Base-by-base conservation (phyloP, 805 yeast genomes). In the Saccharomycopsis javanensis region DNA sequence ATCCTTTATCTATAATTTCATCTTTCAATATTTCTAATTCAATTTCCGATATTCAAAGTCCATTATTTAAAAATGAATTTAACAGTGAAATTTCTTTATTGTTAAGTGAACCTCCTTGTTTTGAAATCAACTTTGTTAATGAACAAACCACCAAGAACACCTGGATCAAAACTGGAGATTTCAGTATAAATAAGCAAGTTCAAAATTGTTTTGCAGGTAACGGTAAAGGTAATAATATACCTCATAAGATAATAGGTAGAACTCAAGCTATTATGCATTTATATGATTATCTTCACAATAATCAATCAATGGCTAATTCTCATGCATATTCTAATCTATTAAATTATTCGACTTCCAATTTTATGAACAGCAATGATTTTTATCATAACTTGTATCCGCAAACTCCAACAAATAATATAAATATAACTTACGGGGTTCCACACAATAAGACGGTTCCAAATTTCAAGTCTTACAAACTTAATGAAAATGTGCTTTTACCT, bases 121-220 rank as follows among this genome's bases (percentile, higher is more conserved):
- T 87, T 69, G 88, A 91, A 0, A 94, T 87, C 1, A 84, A 83
- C 64, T 86, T 86, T 67, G 72, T 82, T 25, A 18, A 20, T 27
- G 30, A 18, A 37, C 25, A 48, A 50, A 33, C 60, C 73, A 77
- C 42, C 74, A 77, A 61, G 25, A 83, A 83, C 66, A 86, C 82
- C 64, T 85, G 91, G 91, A 82, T 87, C 1, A 82, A 85, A 27
- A 86, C 92, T 69, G 92, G 85, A 58, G 95, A 87, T 69, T 87
- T 87, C 63, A 82, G 88, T 58, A 94, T 86, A 64, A 91, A 88
- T 13, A 89, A 85, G 64, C 92, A 86, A 66, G 94, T 87, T 5
- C 81, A 80, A 56, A 78, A 76, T 58, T 92, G 94, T 0, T 81
- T 73, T 65, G 72, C 75, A 31, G 82, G 81, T 3, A 87, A 27